Conservation (phyloP, 116 monocot species). For the Phalaenopsis hybrid region DNA sequence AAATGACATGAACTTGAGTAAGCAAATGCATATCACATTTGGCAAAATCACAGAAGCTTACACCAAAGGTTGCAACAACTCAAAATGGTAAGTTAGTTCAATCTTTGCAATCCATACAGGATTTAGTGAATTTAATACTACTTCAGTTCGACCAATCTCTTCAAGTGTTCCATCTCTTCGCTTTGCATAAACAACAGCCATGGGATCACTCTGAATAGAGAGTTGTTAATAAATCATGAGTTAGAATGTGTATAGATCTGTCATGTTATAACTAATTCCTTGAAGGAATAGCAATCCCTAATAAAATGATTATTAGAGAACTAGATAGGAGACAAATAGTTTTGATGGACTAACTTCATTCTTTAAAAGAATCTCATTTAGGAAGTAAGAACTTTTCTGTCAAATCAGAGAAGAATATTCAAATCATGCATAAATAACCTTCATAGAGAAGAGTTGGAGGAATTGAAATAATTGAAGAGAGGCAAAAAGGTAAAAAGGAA, state of each 20-base stretch:
- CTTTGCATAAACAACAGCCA: conserved; percentile 73
- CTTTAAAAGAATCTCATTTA: background rate
- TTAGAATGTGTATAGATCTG: background rate
- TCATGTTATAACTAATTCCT: background rate
- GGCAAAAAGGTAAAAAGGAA: background rate
- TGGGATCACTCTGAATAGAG: conserved; percentile 76
- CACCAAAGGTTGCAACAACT: conserved; percentile 82
- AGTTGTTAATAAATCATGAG: conserved; percentile 8
- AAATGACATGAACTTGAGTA: background rate
- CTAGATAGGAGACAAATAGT: background rate
- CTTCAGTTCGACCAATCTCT: conserved; percentile 91
- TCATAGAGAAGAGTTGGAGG: background rate
- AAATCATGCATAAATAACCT: background rate
- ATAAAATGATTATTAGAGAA: background rate
- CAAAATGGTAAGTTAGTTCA: conserved; percentile 71
- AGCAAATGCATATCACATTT: background rate
- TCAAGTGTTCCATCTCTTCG: conserved; percentile 77
- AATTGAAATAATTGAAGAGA: background rate
- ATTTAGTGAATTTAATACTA: conserved; percentile 75
- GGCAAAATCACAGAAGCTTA: conserved; percentile 40
- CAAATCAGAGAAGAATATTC: background rate
- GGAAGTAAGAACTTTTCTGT: background rate
- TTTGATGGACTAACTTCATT: background rate
- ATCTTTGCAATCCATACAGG: conserved; percentile 70
- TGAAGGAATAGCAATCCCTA: background rate